Evolutionary conservation across 768 basidiomycete genomes (phyloP), one percentile per base, ranked within the genome.

Genomic region (Pholiota microspora): DNA sequence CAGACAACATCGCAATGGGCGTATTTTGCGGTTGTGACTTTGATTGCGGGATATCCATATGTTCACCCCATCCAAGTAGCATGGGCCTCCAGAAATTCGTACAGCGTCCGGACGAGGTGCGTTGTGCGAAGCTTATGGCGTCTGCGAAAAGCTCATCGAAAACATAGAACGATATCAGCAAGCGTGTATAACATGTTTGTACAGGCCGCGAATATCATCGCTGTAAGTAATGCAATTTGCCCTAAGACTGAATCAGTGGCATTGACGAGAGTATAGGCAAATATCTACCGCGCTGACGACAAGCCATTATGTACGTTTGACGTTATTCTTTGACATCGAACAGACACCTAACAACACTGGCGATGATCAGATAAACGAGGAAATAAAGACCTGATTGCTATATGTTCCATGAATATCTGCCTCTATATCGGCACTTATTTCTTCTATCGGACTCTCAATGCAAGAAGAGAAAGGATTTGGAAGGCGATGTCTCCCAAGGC

Each of bases 181-280:
- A 74, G 73, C 51, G 68, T 83, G 24, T 86, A 87, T 65, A 87
- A 85, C 59, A 83, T 86, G 76, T 80, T 78, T 56, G 81, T 84
- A n/a, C 83, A 85, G 64, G 77, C 78, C 3, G 79, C 79, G 15
- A 73, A 69, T 15, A 77, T 84, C 29, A 67, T 79, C 32, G 76
- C 76, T 57, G 79, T 78, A 53, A 44, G 75, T 67, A 12, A 2
- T 36, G 16, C 46, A n/a, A 25, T 23, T 15, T 1, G 21, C 13
- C 28, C 29, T 6, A 10, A 18, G 16, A 23, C 13, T 12, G 18
- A 9, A 28, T 29, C 28, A 27, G 15, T n/a, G 3, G 45, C 15
- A 46, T 9, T 53, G 3, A 32, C 16, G 15, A 27, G 47, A 21
- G 7, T 42, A 16, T 32, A 79, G 75, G 74, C 78, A 13, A 81